Conservation (phyloP, 305 asterid genomes). For the Stenogyne calaminthoides region DNA sequence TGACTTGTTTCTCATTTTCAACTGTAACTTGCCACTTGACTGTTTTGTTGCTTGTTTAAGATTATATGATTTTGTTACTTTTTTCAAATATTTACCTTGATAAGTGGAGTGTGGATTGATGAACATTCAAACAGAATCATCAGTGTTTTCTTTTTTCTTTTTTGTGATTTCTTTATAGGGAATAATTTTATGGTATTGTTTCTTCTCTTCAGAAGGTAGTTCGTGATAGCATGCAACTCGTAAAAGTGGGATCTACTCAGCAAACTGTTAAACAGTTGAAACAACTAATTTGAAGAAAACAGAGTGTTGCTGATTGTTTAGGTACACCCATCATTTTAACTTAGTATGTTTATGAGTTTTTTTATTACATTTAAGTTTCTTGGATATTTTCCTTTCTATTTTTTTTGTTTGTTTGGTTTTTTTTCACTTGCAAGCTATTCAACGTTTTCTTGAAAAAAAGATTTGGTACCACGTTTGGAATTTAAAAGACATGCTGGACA, state of each 20-base stretch:
- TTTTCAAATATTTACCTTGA: background rate
- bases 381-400: no score
- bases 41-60: background rate
- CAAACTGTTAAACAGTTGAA: slow-evolving; percentile 72
- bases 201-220: slow-evolving; percentile 31
- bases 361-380: no score
- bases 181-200: slow-evolving; percentile 55
- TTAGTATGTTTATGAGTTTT: no score
- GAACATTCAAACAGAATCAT: background rate
- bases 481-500: no score
- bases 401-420: no score
- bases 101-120: slow-evolving; percentile 13
- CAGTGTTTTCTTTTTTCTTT: background rate
- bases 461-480: no score
- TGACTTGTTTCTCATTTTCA: no score
- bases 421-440: no score
- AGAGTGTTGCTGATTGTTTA: no score
- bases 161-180: slow-evolving; percentile 39
- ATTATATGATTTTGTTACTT: background rate
- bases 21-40: background rate
- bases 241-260: slow-evolving; percentile 47
- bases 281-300: slow-evolving; percentile 18
- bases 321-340: no score
- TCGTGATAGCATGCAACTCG: slow-evolving; percentile 44
- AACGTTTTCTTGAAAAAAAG: no score